Base-by-base conservation (phyloP, 345 rosid genomes). In the Citrus maxima region DNA sequence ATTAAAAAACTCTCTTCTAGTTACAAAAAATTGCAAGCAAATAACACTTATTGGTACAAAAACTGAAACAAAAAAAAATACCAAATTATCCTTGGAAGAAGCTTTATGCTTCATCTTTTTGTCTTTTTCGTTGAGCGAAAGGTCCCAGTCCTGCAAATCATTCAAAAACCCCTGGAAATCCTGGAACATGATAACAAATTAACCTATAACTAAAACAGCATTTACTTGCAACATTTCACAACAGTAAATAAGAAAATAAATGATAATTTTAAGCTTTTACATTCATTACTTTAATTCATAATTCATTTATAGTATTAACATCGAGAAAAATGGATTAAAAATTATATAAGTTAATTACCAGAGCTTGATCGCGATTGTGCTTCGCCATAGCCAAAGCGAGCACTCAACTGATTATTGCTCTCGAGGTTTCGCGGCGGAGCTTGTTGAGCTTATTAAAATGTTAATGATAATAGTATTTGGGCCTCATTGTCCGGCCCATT, bases 81-180 rank as follows among this genome's bases (percentile, higher is more conserved):
- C 95, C 88, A 30, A 72, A 40, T 60, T 77, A n/a, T 81, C 85
- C 16, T 76, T 79, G 49, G 73, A 75, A 51, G 90, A 69, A 75
- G 88, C 61, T 79, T 80, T 87, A 4, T 88, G 78, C 82, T 86
- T 91, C 77, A 82, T 61, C 78, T 89, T 92, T 87, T 90, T 93
- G 82, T 88, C 98, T 49, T 86, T 89, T 64, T 88, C 89, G 77
- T 91, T 87, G 4, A 84, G 76, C 3, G 89, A 88, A 79, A 87
- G 84, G 46, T 95, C 98, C 97, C 97, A 95, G 72, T 93, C 99
- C 95, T 91, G 95, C 95, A 95, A 91, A 82, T 93, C 89, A 90
- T 92, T 92, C 83, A 95, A 85, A 86, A 93, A 88, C 65, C 98
- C 95, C 94, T 86, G 87, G 92, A 93, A 91, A 86, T 90, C 95